Base-by-base conservation (phyloP, 495 filamentous ascomycete genomes). In the Bathelium albidoporum region DNA sequence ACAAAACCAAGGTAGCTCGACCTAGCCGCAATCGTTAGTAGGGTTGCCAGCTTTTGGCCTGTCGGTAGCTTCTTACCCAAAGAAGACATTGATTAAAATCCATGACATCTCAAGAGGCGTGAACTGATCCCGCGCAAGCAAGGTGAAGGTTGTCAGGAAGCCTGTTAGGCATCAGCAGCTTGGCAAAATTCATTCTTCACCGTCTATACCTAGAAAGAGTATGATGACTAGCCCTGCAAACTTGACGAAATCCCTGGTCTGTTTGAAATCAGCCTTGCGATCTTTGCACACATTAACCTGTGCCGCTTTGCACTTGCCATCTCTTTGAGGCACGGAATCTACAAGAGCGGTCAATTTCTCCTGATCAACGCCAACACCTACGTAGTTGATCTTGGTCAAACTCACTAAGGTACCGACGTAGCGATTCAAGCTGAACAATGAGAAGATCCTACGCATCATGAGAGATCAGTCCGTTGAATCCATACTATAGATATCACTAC, bases 91-190 rank as follows among this genome's bases (percentile, higher is more conserved):
- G 65, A 94, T 87, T 61, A 97, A 77, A 62, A 91, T 87, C 85
- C 88, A 90, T 39, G 87, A 85, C 86, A 96, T 96, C 65, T 90
- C 77, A 9, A 76, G 70, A n/a, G 89, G 81, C 24, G 83, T 84
- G 68, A 89, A 89, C 16, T 79, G 74, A 67, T 91, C 89, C 66
- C 93, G 82, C 28, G 89, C 92, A 62, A 97, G 83, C 64, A 96
- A 84, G 1, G 89, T 87, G 70, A 97, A 96, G 0, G 91, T 96
- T 0, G 93, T 95, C 31, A 96, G 76, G 77, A 96, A 97, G 64
- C 92, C 91, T 88, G 66, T 62, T 11, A 32, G 18, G 58, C 60
- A 4, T 66, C 43, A 59, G 53, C 55, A 22, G 58, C 12, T 55
- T 55, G n/a, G n/a, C n/a, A n/a, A n/a, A n/a, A n/a, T n/a, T 12